Evolutionary conservation across 2,329 filamentous ascomycete species (phyloP).

Genomic region (Diaporthe vexans): DNA sequence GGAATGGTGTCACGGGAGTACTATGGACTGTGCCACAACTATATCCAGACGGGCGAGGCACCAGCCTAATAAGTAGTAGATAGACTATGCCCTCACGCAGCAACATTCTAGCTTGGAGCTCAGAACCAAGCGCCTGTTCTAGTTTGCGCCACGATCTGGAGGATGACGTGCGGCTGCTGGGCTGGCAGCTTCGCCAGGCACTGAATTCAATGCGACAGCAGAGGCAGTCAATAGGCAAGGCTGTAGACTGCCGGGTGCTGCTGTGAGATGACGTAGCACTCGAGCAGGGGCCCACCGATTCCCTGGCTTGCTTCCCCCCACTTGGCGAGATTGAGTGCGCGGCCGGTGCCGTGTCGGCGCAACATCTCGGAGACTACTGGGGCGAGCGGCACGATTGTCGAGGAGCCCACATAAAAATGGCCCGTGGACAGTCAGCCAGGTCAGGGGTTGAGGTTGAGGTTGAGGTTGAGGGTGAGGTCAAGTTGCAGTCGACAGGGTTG

Average conservation of each 20-base stretch:
- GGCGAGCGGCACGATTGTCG: conserved; percentile 28
- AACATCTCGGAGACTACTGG: conserved; percentile 20
- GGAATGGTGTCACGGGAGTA: background rate
- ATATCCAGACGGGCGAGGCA: background rate
- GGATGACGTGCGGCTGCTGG: conserved; percentile 22
- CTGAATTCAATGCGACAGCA: conserved; percentile 8
- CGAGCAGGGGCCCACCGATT: conserved; percentile 18
- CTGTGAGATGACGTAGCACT: conserved; percentile 34
- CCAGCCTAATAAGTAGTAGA: background rate
- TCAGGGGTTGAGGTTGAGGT: background rate
- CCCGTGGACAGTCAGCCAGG: conserved; percentile 24
- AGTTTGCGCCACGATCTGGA: background rate
- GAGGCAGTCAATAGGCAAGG: background rate
- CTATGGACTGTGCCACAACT: background rate
- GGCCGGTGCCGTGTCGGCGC: conserved; percentile 31
- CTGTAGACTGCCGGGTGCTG: conserved; percentile 29
- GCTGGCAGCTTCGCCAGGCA: background rate
- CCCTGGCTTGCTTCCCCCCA: background rate
- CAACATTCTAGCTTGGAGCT: background rate
- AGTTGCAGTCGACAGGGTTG: conserved; percentile 19
- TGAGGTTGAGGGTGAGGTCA: background rate
- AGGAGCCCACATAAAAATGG: conserved; percentile 16
- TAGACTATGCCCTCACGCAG: background rate
- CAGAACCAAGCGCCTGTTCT: conserved; percentile 2
- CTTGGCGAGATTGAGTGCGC: conserved; percentile 29